phyloP scores from a whole-genome alignment of 495 filamentous ascomycete species.

The Penicillium angulare region DNA sequence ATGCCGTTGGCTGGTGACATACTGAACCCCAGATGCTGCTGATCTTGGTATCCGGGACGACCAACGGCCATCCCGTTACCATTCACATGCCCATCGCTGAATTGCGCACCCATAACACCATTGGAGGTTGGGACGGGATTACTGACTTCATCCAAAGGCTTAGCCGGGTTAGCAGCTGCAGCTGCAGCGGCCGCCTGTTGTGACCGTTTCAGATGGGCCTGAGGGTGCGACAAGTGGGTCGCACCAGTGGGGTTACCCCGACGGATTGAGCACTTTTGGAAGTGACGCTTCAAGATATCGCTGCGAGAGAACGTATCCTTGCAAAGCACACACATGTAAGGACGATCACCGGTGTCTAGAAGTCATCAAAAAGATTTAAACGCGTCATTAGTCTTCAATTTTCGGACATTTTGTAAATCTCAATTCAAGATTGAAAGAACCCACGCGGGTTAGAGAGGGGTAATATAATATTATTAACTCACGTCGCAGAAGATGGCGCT shows the following conservation, averaged over 20 bases:
- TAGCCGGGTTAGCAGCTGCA: constrained; percentile 56
- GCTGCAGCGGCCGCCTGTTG: constrained; percentile 45
- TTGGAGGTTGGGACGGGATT: constrained; percentile 43
- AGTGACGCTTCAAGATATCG: constrained; percentile 97
- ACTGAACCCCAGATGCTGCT: constrained; percentile 46
- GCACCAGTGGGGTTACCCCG: constrained; percentile 91
- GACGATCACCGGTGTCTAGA: constrained; percentile 90
- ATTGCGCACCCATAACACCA: constrained; percentile 45
- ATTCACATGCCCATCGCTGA: constrained; percentile 46
- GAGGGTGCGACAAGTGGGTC: constrained; percentile 87
- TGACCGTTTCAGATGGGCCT: constrained; percentile 79
- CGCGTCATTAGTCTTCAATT: constrained; percentile 21
- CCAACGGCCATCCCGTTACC: constrained; percentile 41
- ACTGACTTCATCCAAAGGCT: constrained; percentile 51
- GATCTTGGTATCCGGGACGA: constrained; percentile 41
- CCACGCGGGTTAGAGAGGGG: no score
- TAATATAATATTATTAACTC: no score
- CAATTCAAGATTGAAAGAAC: no score
- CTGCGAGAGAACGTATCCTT: constrained; percentile 98
- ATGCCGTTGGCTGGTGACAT: constrained; percentile 49
- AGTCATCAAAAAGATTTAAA: constrained; percentile 8
- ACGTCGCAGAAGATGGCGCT: constrained; percentile 93
- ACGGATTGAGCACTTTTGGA: constrained; percentile 95
- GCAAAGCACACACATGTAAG: constrained; percentile 95
- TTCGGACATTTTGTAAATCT: no score